Evolutionary conservation across 768 basidiomycete species (phyloP), one percentile per base, ranked within the genome.

Genomic region (Tylopilus sp.): DNA sequence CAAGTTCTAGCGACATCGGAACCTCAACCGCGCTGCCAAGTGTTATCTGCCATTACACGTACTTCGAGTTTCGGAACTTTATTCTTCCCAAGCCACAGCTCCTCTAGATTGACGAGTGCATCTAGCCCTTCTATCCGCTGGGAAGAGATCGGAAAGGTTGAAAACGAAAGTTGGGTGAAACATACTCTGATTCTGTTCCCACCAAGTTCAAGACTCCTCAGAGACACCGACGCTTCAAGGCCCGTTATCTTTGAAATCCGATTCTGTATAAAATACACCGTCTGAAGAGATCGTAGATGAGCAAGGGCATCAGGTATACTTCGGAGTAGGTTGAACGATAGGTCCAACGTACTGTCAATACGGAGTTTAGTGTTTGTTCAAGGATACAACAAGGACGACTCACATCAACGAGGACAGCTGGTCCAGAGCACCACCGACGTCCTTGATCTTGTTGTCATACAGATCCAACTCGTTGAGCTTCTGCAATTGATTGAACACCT

Each of bases 71-170:
- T 85, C 6, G 84, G 67, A 51, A 99, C 91, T 73, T 98, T 99
- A 68, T 99, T 99, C 78, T 99, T 99, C 8, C 97, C 97, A 3
- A 98, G 71, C 93, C 95, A 98, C 3, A 99, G 74, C 61, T 98
- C 94, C 58, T 94, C 91, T 10, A 99, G 73, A 57, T 87, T 89
- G 1, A 85, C 80, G 35, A 97, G 73, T 1, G 80, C 75, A 11
- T 91, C 90, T 4, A 98, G 69, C 36, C 86, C 86, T 66, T 98
- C 91, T 51, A 99, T 95, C 73, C 77, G 81, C 94, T 97, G 53
- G 10, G 26, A n/a, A 51, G 10, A 21, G 8, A 50, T 57, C 4
- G 39, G 54, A 46, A 44, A 15, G 18, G 40, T 15, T 31, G 12
- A 46, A 26, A 41, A 23, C 5, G 17, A 36, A 13, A 50, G 40